A percentile compares a stretch with the other conserved stretches of the same genome.
These are phyloP conservation scores for Neoascochyta sp. DNA, from an alignment of 2,329 filamentous ascomycete genomes.

Conservation along the genomic window DNA sequence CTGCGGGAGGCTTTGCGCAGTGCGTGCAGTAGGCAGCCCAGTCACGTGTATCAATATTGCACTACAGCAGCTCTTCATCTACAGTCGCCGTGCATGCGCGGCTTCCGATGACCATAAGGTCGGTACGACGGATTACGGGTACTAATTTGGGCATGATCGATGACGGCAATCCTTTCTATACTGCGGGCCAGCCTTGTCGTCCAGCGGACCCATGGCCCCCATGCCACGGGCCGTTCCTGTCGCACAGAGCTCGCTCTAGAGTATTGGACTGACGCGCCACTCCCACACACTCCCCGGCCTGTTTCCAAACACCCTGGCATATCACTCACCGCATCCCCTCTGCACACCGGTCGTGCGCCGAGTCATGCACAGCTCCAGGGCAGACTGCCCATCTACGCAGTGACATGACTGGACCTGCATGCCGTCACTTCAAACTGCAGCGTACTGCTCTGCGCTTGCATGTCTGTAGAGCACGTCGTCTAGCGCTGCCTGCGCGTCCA, in stretches of 20 bases:
- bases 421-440: constrained; percentile 28
- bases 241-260: constrained; percentile 7
- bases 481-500: constrained; percentile 28
- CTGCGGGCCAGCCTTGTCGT: constrained; percentile 2
- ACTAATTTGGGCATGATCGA: constrained; percentile 24
- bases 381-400: no score
- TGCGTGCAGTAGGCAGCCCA: constrained; percentile 10
- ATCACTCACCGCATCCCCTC: constrained; percentile 9
- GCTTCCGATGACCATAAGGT: constrained; percentile 28
- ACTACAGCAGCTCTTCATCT: constrained; percentile 16
- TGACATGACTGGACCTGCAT: constrained; percentile 24
- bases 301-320: no score
- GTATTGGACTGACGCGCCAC: constrained; percentile 22
- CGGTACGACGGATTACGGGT: constrained; percentile 20
- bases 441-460: constrained; percentile 30
- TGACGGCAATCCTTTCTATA: no score
- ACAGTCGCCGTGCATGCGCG: constrained; percentile 25
- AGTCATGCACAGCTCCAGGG: constrained; percentile 16
- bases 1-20: constrained; percentile 6
- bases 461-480: constrained; percentile 36
- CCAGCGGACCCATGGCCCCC: constrained; percentile 1
- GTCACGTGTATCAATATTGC: constrained; percentile 17
- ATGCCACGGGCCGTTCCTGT: constrained; percentile 10
- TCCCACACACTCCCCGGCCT: constrained; percentile 14
- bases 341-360: constrained; percentile 14